Evolutionary conservation across 768 basidiomycete genomes (phyloP).

Genomic region (Russula griseocarnosa): DNA sequence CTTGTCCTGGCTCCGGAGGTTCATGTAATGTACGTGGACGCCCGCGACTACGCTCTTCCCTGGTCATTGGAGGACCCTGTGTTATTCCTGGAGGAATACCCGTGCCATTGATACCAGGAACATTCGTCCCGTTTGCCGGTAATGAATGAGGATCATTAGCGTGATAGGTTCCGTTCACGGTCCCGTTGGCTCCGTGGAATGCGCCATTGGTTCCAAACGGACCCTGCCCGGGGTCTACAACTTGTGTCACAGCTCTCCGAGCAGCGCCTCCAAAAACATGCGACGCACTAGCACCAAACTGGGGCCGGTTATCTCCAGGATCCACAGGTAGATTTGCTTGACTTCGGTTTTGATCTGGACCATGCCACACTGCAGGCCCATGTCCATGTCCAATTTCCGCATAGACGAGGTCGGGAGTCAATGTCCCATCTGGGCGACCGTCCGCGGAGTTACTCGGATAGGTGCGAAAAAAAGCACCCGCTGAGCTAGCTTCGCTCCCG

Average conservation of each 20-base stretch:
- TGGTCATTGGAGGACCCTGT: slow-evolving; percentile 13
- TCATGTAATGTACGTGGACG: slow-evolving; percentile 18
- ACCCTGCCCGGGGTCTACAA: background rate
- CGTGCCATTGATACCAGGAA: slow-evolving; percentile 9
- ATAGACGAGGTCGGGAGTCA: slow-evolving; percentile 70
- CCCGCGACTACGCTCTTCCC: slow-evolving; percentile 26
- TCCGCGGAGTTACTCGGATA: slow-evolving; percentile 39
- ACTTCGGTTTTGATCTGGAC: slow-evolving; percentile 20
- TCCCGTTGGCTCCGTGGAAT: slow-evolving; percentile 8
- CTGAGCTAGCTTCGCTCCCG: slow-evolving; percentile 57
- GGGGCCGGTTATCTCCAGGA: slow-evolving; percentile 17
- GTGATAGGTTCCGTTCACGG: slow-evolving; percentile 15
- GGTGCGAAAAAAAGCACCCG: slow-evolving; percentile 55
- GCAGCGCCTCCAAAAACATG: slow-evolving; percentile 1
- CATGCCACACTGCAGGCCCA: slow-evolving; percentile 35
- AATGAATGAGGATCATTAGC: background rate
- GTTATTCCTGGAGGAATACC: background rate
- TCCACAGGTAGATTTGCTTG: slow-evolving; percentile 7
- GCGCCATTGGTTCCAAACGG: slow-evolving; percentile 2
- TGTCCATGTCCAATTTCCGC: slow-evolving; percentile 76
- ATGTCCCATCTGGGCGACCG: slow-evolving; percentile 43
- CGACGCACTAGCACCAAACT: background rate
- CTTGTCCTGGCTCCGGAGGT: slow-evolving; percentile 33
- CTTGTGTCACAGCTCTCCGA: slow-evolving; percentile 2
- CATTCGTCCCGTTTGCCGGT: slow-evolving; percentile 2